Evolutionary conservation across 805 yeast species (phyloP).

Genomic region (Tetrapisispora phaffii): DNA sequence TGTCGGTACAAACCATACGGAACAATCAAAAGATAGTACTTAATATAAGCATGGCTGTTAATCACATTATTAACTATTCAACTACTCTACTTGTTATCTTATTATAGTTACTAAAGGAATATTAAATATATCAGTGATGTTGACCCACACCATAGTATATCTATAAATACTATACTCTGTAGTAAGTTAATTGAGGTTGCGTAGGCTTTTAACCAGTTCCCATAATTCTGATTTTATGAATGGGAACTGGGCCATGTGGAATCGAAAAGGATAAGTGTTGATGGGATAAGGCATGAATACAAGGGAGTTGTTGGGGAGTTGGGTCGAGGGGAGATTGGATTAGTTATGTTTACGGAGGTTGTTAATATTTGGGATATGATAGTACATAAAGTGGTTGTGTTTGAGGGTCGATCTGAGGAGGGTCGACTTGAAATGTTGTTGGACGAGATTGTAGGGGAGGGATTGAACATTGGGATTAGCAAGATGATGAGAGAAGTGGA

Average conservation of each 20-base stretch:
- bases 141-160: no score
- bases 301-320: not conserved
- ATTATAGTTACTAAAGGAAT: no score
- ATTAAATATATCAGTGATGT: no score
- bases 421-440: constrained; percentile 56
- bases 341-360: constrained; percentile 77
- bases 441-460: constrained; percentile 87
- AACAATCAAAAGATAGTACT: no score
- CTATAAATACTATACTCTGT: no score
- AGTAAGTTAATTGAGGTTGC: no score
- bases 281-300: not conserved
- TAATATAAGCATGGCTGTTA: no score
- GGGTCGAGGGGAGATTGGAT: constrained; percentile 5
- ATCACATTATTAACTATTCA: no score
- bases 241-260: not conserved
- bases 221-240: no score
- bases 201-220: not conserved
- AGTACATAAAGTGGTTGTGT: constrained; percentile 73
- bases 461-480: constrained; percentile 84
- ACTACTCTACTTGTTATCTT: no score
- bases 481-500: constrained; percentile 77
- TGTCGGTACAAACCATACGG: no score
- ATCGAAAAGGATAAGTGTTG: not conserved
- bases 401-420: constrained; percentile 33
- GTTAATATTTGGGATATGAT: constrained; percentile 89